These are phyloP conservation scores for Bryoerythrophyllum caledonicum DNA, from an alignment of 225 moss, liverwort and hornwort species.

Conservation along the genomic window DNA sequence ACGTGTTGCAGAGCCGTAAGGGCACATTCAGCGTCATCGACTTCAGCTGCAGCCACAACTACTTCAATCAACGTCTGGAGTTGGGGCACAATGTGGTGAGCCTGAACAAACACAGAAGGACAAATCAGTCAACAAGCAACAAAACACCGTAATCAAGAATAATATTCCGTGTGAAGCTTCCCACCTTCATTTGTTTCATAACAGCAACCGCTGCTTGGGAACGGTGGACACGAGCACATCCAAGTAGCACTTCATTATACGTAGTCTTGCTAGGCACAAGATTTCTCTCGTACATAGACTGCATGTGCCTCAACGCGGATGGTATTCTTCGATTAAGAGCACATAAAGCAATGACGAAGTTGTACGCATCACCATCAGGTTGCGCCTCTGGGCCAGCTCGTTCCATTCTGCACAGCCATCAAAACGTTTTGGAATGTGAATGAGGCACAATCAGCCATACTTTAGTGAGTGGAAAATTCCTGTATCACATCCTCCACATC, in stretches of 20 bases:
- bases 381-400: slow-evolving; percentile 70
- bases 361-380: slow-evolving; percentile 89
- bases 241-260: slow-evolving; percentile 81
- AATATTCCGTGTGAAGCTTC: slow-evolving; percentile 6
- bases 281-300: slow-evolving; percentile 63
- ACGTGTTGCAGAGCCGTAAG: slow-evolving; percentile 54
- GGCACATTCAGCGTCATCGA: slow-evolving; percentile 71
- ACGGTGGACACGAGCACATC: slow-evolving; percentile 54
- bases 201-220: slow-evolving; percentile 58
- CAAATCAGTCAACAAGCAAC: slow-evolving; percentile 8
- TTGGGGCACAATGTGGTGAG: slow-evolving; percentile 53
- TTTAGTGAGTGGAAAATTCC: background rate
- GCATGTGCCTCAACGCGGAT: slow-evolving; percentile 70
- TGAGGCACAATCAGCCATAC: background rate
- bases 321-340: slow-evolving; percentile 72
- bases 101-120: slow-evolving; percentile 43
- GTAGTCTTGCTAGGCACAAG: slow-evolving; percentile 85
- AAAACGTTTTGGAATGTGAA: background rate
- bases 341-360: slow-evolving; percentile 92
- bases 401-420: slow-evolving; percentile 63
- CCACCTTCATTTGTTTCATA: slow-evolving; percentile 81
- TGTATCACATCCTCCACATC: background rate
- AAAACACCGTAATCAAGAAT: background rate
- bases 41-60: slow-evolving; percentile 64
- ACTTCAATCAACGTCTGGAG: slow-evolving; percentile 63